A percentile compares a stretch with the other conserved stretches of the same genome.
phyloP scores from a whole-genome alignment of 257 asterid genomes.

The Nicotiana tomentosiformis region DNA sequence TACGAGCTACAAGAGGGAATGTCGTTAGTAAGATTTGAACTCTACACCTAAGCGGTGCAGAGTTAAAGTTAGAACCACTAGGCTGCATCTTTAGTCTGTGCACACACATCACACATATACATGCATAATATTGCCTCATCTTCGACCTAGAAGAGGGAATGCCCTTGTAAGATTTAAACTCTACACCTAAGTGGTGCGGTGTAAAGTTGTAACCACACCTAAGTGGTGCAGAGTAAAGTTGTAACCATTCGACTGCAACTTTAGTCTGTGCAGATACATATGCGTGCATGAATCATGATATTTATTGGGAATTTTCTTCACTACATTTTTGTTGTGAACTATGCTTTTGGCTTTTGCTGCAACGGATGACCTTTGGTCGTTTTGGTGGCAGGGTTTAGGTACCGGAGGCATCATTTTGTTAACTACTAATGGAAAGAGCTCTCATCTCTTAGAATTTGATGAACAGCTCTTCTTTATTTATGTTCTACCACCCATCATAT shows the following conservation, averaged over 20 bases:
- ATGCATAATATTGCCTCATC: too few species aligned
- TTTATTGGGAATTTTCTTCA: neutral
- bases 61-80: neutral
- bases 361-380: neutral
- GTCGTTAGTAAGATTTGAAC: neutral
- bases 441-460: constrained; percentile 49
- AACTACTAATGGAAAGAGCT: constrained; percentile 45
- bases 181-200: too few species aligned
- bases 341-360: neutral
- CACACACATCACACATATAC: neutral
- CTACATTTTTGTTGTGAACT: neutral
- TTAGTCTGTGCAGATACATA: neutral
- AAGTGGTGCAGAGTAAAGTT: neutral
- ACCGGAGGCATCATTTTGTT: constrained; percentile 42
- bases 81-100: neutral
- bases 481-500: constrained; percentile 81
- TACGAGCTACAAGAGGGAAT: neutral
- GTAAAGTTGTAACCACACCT: neutral
- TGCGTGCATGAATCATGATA: neutral
- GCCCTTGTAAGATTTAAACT: too few species aligned
- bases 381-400: constrained; percentile 45
- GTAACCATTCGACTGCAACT: neutral
- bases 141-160: too few species aligned
- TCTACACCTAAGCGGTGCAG: neutral
- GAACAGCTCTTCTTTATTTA: constrained; percentile 74